A percentile compares a stretch with the other conserved stretches of the same genome.
These are phyloP conservation scores for Cladosporium phlei DNA, from an alignment of 2,329 filamentous ascomycete genomes.

Conservation along the genomic window DNA sequence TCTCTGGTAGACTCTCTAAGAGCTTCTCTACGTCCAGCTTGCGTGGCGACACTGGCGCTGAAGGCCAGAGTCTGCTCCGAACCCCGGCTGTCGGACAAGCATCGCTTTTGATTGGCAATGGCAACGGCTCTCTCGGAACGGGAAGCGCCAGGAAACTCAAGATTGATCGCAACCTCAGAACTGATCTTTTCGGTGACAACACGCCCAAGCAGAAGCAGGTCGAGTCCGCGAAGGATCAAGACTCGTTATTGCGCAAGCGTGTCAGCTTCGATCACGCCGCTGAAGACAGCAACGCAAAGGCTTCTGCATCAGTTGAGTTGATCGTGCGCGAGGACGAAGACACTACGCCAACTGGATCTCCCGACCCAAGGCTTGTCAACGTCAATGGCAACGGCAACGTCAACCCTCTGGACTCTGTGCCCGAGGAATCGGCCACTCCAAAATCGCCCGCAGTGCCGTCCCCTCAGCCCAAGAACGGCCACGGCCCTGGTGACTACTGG, in stretches of 20 bases:
- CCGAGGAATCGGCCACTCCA: constrained; percentile 7
- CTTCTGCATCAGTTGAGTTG: constrained; percentile 40
- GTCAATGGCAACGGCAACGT: too few relatives aligned
- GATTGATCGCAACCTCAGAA: constrained; percentile 82
- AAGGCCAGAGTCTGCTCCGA: constrained; percentile 8
- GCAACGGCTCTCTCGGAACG: constrained; percentile 59
- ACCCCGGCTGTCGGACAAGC: constrained; percentile 10
- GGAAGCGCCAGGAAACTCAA: constrained; percentile 82
- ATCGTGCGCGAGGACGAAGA: constrained; percentile 43
- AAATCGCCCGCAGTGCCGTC: constrained; percentile 31
- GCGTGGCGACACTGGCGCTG: constrained; percentile 65
- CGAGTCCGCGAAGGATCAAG: constrained; percentile 27
- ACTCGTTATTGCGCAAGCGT: constrained; percentile 59
- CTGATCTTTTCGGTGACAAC: constrained; percentile 51
- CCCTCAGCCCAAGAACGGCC: constrained; percentile 27
- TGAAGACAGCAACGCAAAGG: constrained; percentile 30
- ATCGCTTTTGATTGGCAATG: constrained; percentile 11
- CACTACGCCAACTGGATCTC: constrained; percentile 10
- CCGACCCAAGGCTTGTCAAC: constrained; percentile 38
- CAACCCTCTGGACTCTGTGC: constrained; percentile 7
- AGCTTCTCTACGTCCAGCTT: constrained; percentile 85
- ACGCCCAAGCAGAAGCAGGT: constrained; percentile 16
- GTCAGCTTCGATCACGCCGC: constrained; percentile 80
- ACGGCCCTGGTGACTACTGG: constrained; percentile 73
- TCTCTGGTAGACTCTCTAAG: constrained; percentile 58